These are phyloP conservation scores for Coccomyxa subellipsoidea DNA, from an alignment of 163 green algal genomes.

Conservation along the genomic window DNA sequence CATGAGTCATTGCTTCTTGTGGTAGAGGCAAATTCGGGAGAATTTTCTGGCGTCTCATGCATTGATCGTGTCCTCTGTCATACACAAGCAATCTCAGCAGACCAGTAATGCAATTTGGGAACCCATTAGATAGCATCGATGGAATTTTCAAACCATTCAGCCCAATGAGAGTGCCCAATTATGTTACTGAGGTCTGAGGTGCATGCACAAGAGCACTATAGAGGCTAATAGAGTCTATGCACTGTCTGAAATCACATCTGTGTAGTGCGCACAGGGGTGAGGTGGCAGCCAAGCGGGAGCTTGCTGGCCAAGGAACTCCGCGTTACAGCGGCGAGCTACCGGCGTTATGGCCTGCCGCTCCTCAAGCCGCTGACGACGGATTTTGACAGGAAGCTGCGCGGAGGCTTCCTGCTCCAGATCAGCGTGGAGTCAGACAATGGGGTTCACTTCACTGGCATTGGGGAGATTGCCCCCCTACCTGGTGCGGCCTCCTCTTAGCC, in stretches of 20 bases:
- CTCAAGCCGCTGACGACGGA: slow-evolving; percentile 7
- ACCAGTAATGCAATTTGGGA: too few species aligned
- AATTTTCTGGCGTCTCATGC: too few species aligned
- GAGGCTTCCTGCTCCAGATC: not conserved
- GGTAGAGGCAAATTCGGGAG: too few species aligned
- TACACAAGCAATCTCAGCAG: too few species aligned
- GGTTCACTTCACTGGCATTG: slow-evolving; percentile 36
- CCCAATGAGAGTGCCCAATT: too few species aligned
- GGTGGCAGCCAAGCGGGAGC: not conserved
- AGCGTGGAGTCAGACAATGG: not conserved
- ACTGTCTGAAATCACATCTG: not conserved
- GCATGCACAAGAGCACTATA: too few species aligned
- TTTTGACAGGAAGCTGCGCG: not conserved
- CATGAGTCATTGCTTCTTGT: not conserved
- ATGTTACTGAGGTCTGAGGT: too few species aligned
- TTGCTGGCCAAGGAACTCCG: slow-evolving; percentile 11
- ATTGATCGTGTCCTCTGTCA: too few species aligned
- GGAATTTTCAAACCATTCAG: too few species aligned
- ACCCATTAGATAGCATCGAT: too few species aligned
- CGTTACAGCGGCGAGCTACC: slow-evolving; percentile 19
- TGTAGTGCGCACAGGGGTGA: not conserved
- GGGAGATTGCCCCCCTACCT: slow-evolving; percentile 83
- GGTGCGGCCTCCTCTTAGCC: not conserved
- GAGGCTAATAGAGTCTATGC: too few species aligned
- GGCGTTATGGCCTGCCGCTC: slow-evolving; percentile 22